These are phyloP conservation scores for Eustoma russellianum DNA, from an alignment of 257 asterid species.

Conservation along the genomic window DNA sequence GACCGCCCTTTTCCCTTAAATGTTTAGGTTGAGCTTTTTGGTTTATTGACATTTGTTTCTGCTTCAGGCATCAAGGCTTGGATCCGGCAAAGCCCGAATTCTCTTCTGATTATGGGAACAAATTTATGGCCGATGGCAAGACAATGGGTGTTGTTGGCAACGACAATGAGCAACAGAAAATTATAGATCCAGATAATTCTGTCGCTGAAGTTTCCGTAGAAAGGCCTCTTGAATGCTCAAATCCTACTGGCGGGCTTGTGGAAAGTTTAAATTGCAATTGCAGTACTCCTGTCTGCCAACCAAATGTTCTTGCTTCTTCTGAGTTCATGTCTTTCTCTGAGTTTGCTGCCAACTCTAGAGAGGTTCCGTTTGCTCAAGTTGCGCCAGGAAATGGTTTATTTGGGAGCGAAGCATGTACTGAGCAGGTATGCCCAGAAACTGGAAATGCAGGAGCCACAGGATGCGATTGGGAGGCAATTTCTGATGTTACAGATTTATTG, in stretches of 20 bases:
- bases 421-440: constrained; percentile 24
- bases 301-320: constrained; percentile 17
- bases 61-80: constrained; percentile 61
- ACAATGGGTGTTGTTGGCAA: constrained; percentile 13
- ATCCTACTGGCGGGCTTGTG: constrained; percentile 33
- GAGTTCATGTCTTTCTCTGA: constrained; percentile 19
- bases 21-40: neutral
- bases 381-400: constrained; percentile 25
- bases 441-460: constrained; percentile 35
- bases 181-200: constrained; percentile 25
- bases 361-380: constrained; percentile 24
- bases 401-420: constrained; percentile 20
- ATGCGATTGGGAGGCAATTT: constrained; percentile 75
- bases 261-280: constrained; percentile 29
- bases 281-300: constrained; percentile 29
- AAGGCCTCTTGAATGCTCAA: constrained; percentile 45
- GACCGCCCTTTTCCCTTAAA: neutral
- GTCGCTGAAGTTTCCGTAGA: constrained; percentile 23
- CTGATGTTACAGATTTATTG: constrained; percentile 49
- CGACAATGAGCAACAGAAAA: constrained; percentile 28
- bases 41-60: neutral
- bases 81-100: constrained; percentile 95
- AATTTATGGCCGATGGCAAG: constrained; percentile 13
- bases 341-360: constrained; percentile 29
- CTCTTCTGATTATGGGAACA: constrained; percentile 35